A percentile compares a stretch with the other conserved stretches of the same genome.
Conservation (phyloP, 371 early-diverging fungal species). For the Mucor lusitanicus region DNA sequence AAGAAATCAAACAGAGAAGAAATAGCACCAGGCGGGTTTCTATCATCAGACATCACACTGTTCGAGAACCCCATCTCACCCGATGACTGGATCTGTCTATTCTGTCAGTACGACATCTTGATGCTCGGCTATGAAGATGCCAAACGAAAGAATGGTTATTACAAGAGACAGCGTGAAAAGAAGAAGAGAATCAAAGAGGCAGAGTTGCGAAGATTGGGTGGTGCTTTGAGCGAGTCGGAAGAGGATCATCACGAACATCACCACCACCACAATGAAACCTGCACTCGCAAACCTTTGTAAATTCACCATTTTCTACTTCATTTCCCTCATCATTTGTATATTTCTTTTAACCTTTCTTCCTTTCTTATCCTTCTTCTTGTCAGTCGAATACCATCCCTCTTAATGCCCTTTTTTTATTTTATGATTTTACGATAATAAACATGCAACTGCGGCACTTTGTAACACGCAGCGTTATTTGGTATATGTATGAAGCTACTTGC, state of each 20-base stretch:
- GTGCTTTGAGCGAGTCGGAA: neutral
- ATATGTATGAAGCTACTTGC: neutral
- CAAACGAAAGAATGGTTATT: slow-evolving; percentile 38
- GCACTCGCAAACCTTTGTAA: neutral
- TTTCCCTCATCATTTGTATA: neutral
- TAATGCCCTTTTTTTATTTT: neutral
- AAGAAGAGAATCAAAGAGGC: slow-evolving; percentile 12
- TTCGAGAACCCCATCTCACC: slow-evolving; percentile 27
- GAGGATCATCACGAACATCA: neutral
- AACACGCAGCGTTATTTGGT: neutral
- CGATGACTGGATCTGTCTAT: slow-evolving; percentile 50
- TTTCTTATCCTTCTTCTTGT: neutral
- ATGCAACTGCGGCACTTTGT: neutral
- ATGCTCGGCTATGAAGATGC: slow-evolving; percentile 31
- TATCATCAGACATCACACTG: slow-evolving; percentile 28
- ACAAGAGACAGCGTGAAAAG: slow-evolving; percentile 30
- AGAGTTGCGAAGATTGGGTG: neutral
- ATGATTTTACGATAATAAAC: neutral
- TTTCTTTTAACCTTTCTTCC: neutral
- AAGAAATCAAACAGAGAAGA: slow-evolving; percentile 14
- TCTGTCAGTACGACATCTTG: slow-evolving; percentile 47
- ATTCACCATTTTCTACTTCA: neutral
- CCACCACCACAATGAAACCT: neutral
- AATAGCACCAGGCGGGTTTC: slow-evolving; percentile 22
- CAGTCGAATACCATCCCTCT: neutral